Evolutionary conservation across 352 stramenopile genomes (phyloP).

Genomic region (Globisporangium nunn): DNA sequence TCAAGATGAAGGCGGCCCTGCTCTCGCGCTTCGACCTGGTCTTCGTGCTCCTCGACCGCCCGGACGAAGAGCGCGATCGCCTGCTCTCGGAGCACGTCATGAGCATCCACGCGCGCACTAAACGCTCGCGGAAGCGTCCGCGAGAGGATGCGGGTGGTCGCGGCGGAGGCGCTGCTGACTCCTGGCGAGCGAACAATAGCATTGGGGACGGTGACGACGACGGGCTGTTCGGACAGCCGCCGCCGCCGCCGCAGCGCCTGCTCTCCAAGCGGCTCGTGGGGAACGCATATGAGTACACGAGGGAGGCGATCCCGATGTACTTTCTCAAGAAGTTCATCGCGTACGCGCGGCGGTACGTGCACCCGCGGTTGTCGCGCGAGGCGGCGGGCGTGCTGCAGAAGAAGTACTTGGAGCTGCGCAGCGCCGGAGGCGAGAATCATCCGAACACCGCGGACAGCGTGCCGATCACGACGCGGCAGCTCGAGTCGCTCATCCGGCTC

Average conservation of each 20-base stretch:
- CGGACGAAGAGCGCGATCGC: constrained; percentile 90
- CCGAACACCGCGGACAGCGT: constrained; percentile 50
- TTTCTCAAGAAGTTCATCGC: constrained; percentile 96
- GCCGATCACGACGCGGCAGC: constrained; percentile 94
- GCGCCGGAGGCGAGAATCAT: constrained; percentile 39
- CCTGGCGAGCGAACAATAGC: constrained; percentile 16
- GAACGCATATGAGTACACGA: constrained; percentile 40
- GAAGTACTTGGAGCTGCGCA: constrained; percentile 87
- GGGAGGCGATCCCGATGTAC: constrained; percentile 49
- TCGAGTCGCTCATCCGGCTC: constrained; percentile 92
- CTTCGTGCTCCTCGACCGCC: constrained; percentile 94
- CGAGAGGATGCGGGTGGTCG: constrained; percentile 7
- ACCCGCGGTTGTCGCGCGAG: constrained; percentile 74
- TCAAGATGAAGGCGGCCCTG: constrained; percentile 94
- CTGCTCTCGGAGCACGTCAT: constrained; percentile 95
- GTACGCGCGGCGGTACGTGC: constrained; percentile 93
- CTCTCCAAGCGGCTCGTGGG: constrained; percentile 46
- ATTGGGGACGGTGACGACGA: constrained; percentile 8
- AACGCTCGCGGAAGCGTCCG: constrained; percentile 25
- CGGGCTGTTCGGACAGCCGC: neutral
- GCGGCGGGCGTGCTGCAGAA: constrained; percentile 67
- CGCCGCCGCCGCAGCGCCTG: constrained; percentile 11
- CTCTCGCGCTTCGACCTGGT: constrained; percentile 97
- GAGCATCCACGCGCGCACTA: constrained; percentile 59
- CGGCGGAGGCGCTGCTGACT: neutral